A percentile compares a stretch with the other conserved stretches of the same genome.
phyloP scores from a whole-genome alignment of 331 rosid genomes.

The Rhamnella rubrinervis region DNA sequence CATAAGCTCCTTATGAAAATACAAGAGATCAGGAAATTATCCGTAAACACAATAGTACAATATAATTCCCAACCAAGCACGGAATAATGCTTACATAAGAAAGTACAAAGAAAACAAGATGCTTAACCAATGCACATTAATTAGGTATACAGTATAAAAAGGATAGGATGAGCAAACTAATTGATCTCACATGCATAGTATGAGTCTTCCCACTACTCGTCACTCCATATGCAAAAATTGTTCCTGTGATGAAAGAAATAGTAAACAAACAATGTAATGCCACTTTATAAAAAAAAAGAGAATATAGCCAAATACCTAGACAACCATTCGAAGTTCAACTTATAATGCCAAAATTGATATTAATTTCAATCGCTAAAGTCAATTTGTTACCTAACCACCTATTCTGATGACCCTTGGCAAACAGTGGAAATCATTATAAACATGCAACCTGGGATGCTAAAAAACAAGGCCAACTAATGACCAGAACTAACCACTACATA shows the following conservation, averaged over 20 bases:
- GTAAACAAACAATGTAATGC: conserved; percentile 20
- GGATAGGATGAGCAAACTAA: conserved; percentile 5
- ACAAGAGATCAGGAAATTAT: no score
- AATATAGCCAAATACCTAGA: conserved; percentile 1
- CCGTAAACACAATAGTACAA: no score
- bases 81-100: neutral
- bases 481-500: neutral
- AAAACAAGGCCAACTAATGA: neutral
- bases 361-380: conserved; percentile 24
- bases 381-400: conserved; percentile 12
- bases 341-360: conserved; percentile 8
- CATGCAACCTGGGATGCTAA: conserved; percentile 8
- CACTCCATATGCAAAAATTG: conserved; percentile 97
- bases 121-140: neutral
- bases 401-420: neutral
- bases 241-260: conserved; percentile 57
- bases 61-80: no score
- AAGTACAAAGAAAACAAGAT: conserved; percentile 1
- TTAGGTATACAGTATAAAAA: conserved; percentile 4
- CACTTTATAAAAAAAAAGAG: neutral
- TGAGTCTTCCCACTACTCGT: conserved; percentile 99
- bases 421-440: neutral
- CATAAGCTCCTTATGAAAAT: no score
- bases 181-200: conserved; percentile 92
- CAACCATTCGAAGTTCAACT: neutral